Evolutionary conservation across 2,329 filamentous ascomycete species (phyloP).

Genomic region (Coniochaeta pulveracea): DNA sequence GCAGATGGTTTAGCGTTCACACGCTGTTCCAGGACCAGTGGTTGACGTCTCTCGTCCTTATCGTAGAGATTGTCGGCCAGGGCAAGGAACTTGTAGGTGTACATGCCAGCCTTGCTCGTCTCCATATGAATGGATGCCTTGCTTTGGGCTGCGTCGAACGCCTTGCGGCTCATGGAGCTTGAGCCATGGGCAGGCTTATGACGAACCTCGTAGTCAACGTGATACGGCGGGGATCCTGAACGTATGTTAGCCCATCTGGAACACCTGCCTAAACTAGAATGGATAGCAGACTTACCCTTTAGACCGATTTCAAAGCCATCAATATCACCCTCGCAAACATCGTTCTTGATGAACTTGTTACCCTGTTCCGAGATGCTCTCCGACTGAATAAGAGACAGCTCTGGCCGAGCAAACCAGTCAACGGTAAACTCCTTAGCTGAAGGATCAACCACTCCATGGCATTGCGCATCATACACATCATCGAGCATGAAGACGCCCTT

Average conservation of each 20-base stretch:
- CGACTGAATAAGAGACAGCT: constrained; percentile 55
- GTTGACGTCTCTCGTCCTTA: constrained; percentile 53
- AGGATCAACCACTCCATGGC: constrained; percentile 69
- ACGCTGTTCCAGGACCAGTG: constrained; percentile 65
- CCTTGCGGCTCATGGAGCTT: constrained; percentile 53
- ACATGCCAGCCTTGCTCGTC: constrained; percentile 68
- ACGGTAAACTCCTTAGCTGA: constrained; percentile 67
- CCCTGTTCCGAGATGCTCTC: constrained; percentile 44
- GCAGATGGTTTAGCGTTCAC: constrained; percentile 79
- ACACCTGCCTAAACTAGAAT: not conserved
- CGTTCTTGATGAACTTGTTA: constrained; percentile 56
- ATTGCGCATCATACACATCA: constrained; percentile 66
- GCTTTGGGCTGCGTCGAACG: constrained; percentile 65
- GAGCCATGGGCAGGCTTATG: constrained; percentile 59
- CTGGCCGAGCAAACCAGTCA: constrained; percentile 74
- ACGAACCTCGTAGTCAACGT: constrained; percentile 69
- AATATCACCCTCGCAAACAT: constrained; percentile 90
- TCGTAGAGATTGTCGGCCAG: constrained; percentile 82
- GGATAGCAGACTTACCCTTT: constrained; percentile 40
- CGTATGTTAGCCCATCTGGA: not conserved
- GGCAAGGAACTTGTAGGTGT: constrained; percentile 76
- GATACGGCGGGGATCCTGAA: constrained; percentile 66
- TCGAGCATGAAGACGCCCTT: constrained; percentile 72
- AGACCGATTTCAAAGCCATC: constrained; percentile 77
- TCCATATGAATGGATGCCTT: constrained; percentile 77